phyloP scores from a whole-genome alignment of 768 basidiomycete species.

The Podaxis sp. region DNA sequence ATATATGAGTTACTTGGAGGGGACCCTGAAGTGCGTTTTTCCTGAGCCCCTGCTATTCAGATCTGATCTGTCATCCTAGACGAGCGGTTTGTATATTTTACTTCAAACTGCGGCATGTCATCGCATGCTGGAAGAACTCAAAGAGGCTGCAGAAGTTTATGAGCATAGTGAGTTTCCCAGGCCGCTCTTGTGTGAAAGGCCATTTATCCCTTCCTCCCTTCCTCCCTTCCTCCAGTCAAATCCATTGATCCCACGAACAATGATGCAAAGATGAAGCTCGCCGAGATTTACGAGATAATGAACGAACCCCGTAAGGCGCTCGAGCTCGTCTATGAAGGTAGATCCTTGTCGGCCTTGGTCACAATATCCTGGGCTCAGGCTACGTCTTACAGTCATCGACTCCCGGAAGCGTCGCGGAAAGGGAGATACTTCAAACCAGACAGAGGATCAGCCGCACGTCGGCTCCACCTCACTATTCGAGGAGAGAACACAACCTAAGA shows the following conservation, averaged over 20 bases:
- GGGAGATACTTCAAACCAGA: constrained; percentile 11
- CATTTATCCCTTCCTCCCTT: not conserved
- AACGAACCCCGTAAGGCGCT: constrained; percentile 80
- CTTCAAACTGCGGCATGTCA: constrained; percentile 82
- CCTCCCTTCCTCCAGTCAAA: constrained; percentile 48
- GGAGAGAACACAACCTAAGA: constrained; percentile 43
- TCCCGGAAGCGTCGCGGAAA: constrained; percentile 51
- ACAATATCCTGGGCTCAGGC: not conserved
- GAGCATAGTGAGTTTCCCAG: constrained; percentile 62
- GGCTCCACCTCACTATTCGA: constrained; percentile 57
- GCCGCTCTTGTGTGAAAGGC: not conserved
- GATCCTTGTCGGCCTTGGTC: constrained; percentile 3
- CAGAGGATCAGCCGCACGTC: constrained; percentile 17
- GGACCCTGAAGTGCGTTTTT: constrained; percentile 59
- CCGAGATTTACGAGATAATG: constrained; percentile 84
- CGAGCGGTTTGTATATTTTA: constrained; percentile 68
- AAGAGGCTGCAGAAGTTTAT: constrained; percentile 80
- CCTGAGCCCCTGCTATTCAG: not conserved
- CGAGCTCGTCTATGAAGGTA: constrained; percentile 82
- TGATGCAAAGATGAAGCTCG: constrained; percentile 87
- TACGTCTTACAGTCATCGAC: constrained; percentile 47
- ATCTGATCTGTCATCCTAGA: constrained; percentile 38
- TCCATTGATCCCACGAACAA: constrained; percentile 70
- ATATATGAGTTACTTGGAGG: constrained; percentile 79
- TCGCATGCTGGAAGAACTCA: constrained; percentile 69